Percentiles rank a stretch among this genome's conserved stretches.
phyloP scores from a whole-genome alignment of 1,284 basidiomycete genomes.

The Malassezia japonica region DNA sequence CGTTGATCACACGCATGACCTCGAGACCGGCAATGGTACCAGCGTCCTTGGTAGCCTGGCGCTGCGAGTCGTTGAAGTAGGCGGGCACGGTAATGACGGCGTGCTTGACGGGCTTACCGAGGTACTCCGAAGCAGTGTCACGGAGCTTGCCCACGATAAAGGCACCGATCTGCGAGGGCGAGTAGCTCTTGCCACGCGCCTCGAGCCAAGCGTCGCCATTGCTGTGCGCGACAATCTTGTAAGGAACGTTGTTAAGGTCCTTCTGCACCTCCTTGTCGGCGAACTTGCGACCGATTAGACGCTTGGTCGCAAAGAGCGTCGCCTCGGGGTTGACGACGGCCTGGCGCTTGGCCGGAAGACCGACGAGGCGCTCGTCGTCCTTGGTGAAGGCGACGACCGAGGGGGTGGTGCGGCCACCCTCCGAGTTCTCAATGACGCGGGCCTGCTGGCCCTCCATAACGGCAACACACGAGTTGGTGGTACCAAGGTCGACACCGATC shows the following conservation, averaged over 20 bases:
- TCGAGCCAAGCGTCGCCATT: constrained; percentile 66
- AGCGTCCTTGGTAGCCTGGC: constrained; percentile 95
- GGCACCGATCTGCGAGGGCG: constrained; percentile 61
- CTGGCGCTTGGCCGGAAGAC: constrained; percentile 92
- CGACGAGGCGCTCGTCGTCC: constrained; percentile 61
- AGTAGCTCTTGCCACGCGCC: constrained; percentile 56
- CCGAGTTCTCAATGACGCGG: constrained; percentile 91
- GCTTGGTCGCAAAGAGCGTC: constrained; percentile 68
- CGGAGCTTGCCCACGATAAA: constrained; percentile 86
- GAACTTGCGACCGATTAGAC: constrained; percentile 88
- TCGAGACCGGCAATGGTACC: constrained; percentile 94
- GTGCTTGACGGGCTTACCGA: constrained; percentile 87
- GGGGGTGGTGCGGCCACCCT: constrained; percentile 94
- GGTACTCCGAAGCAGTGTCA: constrained; percentile 82
- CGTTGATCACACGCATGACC: constrained; percentile 95
- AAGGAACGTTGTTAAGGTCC: constrained; percentile 63
- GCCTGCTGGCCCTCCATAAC: constrained; percentile 77
- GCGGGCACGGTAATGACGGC: constrained; percentile 88
- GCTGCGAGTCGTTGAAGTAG: constrained; percentile 98
- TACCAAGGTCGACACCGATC: constrained; percentile 46
- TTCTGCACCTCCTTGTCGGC: constrained; percentile 85
- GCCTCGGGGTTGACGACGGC: constrained; percentile 80
- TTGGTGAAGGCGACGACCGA: constrained; percentile 98
- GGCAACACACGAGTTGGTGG: constrained; percentile 48
- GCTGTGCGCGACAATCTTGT: constrained; percentile 63